Evolutionary conservation across 257 asterid species (phyloP).

Genomic region (Nicotiana tomentosiformis): DNA sequence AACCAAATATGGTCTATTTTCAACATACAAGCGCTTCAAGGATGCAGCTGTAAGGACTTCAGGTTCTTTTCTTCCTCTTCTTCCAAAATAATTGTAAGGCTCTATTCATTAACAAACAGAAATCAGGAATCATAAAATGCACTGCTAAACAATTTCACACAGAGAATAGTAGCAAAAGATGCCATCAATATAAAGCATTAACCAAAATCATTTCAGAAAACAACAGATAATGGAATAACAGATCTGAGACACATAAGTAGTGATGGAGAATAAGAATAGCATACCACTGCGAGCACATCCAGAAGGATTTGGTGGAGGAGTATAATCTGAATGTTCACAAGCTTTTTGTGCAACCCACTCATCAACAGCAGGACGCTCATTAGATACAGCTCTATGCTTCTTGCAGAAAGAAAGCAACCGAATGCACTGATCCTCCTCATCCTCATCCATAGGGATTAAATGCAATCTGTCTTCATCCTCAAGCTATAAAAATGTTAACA

Average conservation of each 20-base stretch:
- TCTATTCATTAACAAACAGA: constrained; percentile 42
- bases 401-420: constrained; percentile 84
- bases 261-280: constrained; percentile 8
- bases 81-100: constrained; percentile 55
- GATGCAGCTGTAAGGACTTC: constrained; percentile 74
- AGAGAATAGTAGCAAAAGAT: background rate
- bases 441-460: constrained; percentile 69
- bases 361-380: constrained; percentile 44
- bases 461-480: constrained; percentile 81
- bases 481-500: constrained; percentile 40
- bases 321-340: constrained; percentile 47
- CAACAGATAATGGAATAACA: constrained; percentile 11
- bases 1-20: constrained; percentile 82
- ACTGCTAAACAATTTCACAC: background rate
- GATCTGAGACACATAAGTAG: background rate
- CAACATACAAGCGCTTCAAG: constrained; percentile 74
- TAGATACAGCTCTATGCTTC: constrained; percentile 78
- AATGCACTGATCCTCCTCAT: constrained; percentile 82
- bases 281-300: constrained; percentile 96
- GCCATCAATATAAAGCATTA: background rate
- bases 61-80: constrained; percentile 68
- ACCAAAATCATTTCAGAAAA: constrained; percentile 1
- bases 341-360: constrained; percentile 40
- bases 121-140: constrained; percentile 25
- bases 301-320: constrained; percentile 68